Percentiles rank a stretch among this genome's conserved stretches.
Conservation (phyloP, 2,329 filamentous ascomycete genomes). For the Venturia nashicola region DNA sequence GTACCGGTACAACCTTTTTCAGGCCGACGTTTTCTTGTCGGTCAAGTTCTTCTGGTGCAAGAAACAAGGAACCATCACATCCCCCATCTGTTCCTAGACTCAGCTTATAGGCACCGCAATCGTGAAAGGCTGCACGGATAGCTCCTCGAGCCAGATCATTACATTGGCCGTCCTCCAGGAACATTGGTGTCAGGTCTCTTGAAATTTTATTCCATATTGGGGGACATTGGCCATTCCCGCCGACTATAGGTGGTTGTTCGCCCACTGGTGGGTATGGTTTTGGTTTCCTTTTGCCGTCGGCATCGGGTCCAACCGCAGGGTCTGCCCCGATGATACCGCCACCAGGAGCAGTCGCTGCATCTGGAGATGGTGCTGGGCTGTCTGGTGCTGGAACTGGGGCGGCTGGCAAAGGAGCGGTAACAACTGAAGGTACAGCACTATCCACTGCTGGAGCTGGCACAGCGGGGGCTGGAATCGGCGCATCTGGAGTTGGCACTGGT, state of each 20-base stretch:
- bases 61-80: conserved; percentile 30
- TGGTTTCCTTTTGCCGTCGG: neutral
- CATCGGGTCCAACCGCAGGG: neutral
- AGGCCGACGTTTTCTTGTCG: conserved; percentile 34
- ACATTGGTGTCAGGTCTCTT: neutral
- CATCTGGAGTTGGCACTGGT: too few species aligned
- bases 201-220: conserved; percentile 1
- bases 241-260: neutral
- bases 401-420: neutral
- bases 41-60: conserved; percentile 23
- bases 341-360: neutral
- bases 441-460: neutral
- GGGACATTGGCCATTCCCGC: neutral
- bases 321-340: neutral
- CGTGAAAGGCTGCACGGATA: conserved; percentile 25
- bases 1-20: conserved; percentile 26
- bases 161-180: conserved; percentile 1
- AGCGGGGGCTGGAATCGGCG: too few species aligned
- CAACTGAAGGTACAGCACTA: neutral
- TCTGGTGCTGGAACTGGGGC: neutral
- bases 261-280: neutral
- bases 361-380: neutral
- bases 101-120: conserved; percentile 16
- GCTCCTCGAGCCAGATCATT: conserved; percentile 17
- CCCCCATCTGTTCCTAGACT: conserved; percentile 14